These are phyloP conservation scores for Ensete ventricosum DNA, from an alignment of 176 grass and related monocot species.

Conservation along the genomic window DNA sequence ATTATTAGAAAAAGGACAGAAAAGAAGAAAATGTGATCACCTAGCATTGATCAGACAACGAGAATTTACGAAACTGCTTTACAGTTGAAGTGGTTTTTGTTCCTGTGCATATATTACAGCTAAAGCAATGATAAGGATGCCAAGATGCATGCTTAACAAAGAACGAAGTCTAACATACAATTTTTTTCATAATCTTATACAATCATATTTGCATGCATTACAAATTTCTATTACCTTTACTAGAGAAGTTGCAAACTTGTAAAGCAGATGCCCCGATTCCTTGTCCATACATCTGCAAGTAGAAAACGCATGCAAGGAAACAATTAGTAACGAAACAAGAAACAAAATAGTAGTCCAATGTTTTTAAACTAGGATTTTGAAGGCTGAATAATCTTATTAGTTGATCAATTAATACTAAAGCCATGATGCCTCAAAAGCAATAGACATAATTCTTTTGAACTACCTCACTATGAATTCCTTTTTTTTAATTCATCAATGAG, in stretches of 20 bases:
- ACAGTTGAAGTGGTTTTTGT: background rate
- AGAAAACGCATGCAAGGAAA: slow-evolving; percentile 22
- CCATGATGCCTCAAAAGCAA: background rate
- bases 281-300: slow-evolving; percentile 50
- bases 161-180: background rate
- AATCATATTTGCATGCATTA: background rate
- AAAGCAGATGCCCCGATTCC: slow-evolving; percentile 47
- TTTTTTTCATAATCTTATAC: background rate
- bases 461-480: background rate
- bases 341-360: background rate
- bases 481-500: background rate
- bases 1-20: background rate
- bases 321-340: background rate
- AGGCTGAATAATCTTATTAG: background rate
- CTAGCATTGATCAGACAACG: background rate
- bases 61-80: background rate
- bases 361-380: background rate
- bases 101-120: background rate
- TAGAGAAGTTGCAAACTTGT: slow-evolving; percentile 48
- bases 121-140: background rate
- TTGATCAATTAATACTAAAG: background rate
- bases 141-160: background rate
- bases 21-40: background rate
- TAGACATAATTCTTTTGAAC: background rate
- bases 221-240: slow-evolving; percentile 54